Evolutionary conservation across 2,329 filamentous ascomycete species (phyloP).

Genomic region (Colletotrichum sp.): DNA sequence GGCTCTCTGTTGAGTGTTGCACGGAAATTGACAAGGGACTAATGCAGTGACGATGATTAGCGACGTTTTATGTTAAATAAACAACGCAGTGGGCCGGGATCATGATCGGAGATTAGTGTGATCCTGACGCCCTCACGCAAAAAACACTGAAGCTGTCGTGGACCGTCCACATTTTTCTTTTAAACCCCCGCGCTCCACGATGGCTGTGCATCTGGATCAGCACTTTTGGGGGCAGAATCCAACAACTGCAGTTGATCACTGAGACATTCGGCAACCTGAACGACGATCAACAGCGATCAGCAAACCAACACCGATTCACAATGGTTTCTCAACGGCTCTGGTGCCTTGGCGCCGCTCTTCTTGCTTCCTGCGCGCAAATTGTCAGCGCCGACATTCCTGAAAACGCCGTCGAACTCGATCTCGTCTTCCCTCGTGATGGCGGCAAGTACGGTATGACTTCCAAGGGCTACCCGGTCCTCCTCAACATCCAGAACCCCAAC

Average conservation of each 20-base stretch:
- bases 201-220: background rate
- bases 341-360: conserved; percentile 5
- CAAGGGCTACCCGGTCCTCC: conserved; percentile 16
- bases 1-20: background rate
- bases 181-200: conserved; percentile 7
- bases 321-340: conserved; percentile 6
- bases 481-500: conserved; percentile 18
- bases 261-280: background rate
- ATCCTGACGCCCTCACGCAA: background rate
- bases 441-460: conserved; percentile 15
- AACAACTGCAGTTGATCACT: background rate
- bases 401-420: conserved; percentile 19
- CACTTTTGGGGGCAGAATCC: background rate
- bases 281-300: background rate
- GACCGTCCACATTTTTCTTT: background rate
- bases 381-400: conserved; percentile 13
- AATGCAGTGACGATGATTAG: conserved; percentile 16
- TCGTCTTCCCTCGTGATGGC: conserved; percentile 18
- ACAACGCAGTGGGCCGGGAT: conserved; percentile 5
- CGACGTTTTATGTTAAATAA: conserved; percentile 15
- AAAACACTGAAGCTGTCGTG: background rate
- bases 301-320: background rate
- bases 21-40: conserved; percentile 16
- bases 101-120: conserved; percentile 16
- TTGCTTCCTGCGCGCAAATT: background rate